Conservation (phyloP, 495 filamentous ascomycete species). For the Aspergillus hancockii region DNA sequence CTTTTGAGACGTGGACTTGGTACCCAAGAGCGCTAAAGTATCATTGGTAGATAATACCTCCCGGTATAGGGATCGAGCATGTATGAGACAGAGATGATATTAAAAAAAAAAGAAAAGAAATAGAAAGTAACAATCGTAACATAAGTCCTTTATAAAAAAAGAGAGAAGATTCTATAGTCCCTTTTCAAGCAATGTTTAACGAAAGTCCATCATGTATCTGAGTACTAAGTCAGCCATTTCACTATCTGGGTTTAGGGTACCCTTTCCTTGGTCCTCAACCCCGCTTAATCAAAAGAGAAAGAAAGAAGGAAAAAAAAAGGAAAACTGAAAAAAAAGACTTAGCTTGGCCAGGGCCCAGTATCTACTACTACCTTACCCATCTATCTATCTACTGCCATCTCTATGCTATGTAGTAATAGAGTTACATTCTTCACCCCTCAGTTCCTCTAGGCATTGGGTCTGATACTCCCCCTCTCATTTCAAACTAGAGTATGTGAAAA, state of each 20-base stretch:
- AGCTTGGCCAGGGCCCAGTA: not conserved
- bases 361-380: not conserved
- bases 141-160: not conserved
- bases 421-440: slow-evolving; percentile 2
- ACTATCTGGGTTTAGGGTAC: slow-evolving; percentile 2
- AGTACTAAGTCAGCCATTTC: not conserved
- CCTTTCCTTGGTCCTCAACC: slow-evolving; percentile 6
- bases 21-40: not conserved
- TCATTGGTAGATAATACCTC: slow-evolving; percentile 5
- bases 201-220: not conserved
- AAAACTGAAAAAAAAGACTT: too few species aligned
- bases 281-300: slow-evolving; percentile 6
- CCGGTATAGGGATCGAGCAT: not conserved
- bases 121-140: not conserved
- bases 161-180: not conserved
- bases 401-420: not conserved
- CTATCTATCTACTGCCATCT: not conserved
- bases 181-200: not conserved
- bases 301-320: too few species aligned
- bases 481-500: not conserved
- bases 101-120: not conserved
- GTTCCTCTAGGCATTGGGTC: not conserved
- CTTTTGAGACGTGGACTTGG: not conserved
- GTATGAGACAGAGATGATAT: not conserved
- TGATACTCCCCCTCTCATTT: not conserved